phyloP scores from a whole-genome alignment of 108 stramenopile species.

The Nitzschia sp. region DNA sequence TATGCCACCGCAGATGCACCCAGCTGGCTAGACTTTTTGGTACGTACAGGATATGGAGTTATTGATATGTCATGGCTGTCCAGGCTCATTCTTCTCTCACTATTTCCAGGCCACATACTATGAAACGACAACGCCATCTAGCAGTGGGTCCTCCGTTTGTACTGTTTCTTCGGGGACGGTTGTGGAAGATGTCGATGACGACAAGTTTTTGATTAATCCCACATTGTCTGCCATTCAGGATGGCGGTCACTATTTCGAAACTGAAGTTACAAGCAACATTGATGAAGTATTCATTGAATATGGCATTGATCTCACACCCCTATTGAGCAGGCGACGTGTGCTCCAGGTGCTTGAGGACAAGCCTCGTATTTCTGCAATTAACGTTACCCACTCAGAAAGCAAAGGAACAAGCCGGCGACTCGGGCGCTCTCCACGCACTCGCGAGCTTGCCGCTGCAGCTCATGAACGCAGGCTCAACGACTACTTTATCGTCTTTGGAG shows the following conservation, averaged over 20 bases:
- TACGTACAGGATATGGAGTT: neutral
- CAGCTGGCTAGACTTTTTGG: neutral
- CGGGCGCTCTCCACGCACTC: neutral
- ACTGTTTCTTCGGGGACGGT: neutral
- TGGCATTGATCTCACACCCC: slow-evolving; percentile 19
- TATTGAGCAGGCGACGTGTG: neutral
- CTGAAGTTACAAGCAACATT: slow-evolving; percentile 11
- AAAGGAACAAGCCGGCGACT: neutral
- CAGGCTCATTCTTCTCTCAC: neutral
- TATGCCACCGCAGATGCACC: slow-evolving; percentile 11
- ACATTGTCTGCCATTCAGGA: slow-evolving; percentile 12
- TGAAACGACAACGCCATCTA: neutral
- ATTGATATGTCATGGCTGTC: neutral
- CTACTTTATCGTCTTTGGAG: slow-evolving; percentile 28
- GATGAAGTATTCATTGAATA: slow-evolving; percentile 30
- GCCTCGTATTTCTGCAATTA: neutral
- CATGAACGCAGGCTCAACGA: slow-evolving; percentile 5
- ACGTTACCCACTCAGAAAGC: neutral
- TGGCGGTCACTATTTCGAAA: slow-evolving; percentile 9
- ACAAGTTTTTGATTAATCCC: slow-evolving; percentile 5
- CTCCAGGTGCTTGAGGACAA: neutral
- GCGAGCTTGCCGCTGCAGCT: neutral
- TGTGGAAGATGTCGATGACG: neutral
- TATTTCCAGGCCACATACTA: no score
- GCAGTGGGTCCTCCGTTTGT: slow-evolving; percentile 1